Evolutionary conservation across 2,329 filamentous ascomycete species (phyloP), one percentile per base, ranked within the genome.

Genomic region (Claviceps citrina): DNA sequence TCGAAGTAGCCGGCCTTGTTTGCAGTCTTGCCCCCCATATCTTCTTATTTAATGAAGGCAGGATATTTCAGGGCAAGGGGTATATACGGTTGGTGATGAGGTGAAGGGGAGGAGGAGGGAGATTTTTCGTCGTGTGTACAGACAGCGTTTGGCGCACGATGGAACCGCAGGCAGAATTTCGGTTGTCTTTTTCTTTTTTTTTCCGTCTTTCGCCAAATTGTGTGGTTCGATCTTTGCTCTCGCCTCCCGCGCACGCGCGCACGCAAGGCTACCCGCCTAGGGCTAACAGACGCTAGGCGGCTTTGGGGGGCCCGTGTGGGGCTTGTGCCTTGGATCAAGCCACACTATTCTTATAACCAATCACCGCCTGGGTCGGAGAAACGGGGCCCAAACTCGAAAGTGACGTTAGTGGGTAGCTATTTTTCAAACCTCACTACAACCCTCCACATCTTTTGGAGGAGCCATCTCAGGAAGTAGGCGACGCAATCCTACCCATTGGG

Each of bases 1-100:
- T 95, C 89, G 76, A 98, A 98, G 80, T 98, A 94, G 59, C 65
- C 83, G 66, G 84, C 77, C 79, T 96, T 98, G 79, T 81, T 87
- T 62, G 73, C 76, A 60, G 83, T 75, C 75, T 84, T 95, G 86
- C 84, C 87, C 86, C 86, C 87, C 87, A 94, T 94, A 76, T 85
- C 83, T 93, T 85, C 84, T 93, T 93, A 70, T 73, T 52, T 27
- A 53, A 51, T 85, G 84, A 91, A 91, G 84, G 82, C 77, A 93
- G 86, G 86, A 84, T 93, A 67, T 94, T 94, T 94, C 87, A 94
- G 87, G 86, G 81, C 78, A 72, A 70, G 62, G 43, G 42, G 39
- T 46, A 40, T 36, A 34, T 42, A 47, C 44, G 15, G 49, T 43
- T 43, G 50, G 47, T 48, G 50, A 44, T 46, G 30, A 16, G 47